Base-by-base conservation (phyloP, 108 stramenopile genomes). In the Mediolabrus comicus region DNA sequence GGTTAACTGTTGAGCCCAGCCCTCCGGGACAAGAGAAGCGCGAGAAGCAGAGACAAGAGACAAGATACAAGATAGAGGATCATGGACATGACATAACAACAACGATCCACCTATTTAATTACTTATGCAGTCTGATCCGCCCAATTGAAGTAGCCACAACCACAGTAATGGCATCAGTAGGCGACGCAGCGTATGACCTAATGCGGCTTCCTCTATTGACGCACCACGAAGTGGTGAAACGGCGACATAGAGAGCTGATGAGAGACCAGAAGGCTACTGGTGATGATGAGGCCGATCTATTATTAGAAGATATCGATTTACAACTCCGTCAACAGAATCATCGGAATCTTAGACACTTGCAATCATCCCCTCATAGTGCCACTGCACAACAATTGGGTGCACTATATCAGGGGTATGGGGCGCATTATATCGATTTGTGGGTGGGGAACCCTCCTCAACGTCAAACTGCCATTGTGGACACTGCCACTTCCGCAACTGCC, bases 391-490 rank as follows among this genome's bases (percentile, higher is more conserved):
- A 75, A 25, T 53, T 75, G 27, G 60, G 12, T 14, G 28, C 74
- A 51, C 74, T 75, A 35, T 72, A 67, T 39, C 76, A 72, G 46
- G 71, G 71, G 19, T 72, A 72, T 41, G 76, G 67, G 5, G 39
- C 60, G 82, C 89, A 92, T 65, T 89, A 84, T 57, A 67, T 87
- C 5, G 86, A 90, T 54, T 57, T 89, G 0, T 92, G 85, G 75
- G 87, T 87, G 9, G 91, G 91, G 25, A 70, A 72, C 39, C 91
- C 91, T 3, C 32, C 91, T 38, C 91, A 92, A 60, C 71, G 91
- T 4, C 87, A 88, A 56, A 87, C 87, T 31, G 87, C 81, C 16
- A 82, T 90, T 26, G 81, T 92, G 34, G 91, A 92, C 59, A 92
- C 91, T 24, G 91, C 89, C 0, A 76, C 77, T 33, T 82, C 79